Base-by-base conservation (phyloP, 306 rosid genomes). In the Betula pendula region DNA sequence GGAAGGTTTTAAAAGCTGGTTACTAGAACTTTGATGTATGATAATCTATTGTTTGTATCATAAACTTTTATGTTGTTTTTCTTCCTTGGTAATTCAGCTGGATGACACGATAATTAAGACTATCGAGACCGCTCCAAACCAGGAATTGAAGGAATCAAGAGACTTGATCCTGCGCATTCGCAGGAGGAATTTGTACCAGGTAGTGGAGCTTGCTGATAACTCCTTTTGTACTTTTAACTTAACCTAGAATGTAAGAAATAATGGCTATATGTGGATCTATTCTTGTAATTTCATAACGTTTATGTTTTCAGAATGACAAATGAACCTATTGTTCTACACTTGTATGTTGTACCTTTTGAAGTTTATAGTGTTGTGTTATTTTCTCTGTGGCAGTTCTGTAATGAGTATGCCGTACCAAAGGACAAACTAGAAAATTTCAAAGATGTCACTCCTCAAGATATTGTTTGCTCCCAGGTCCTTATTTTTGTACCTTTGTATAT, bases 371-470 rank as follows among this genome's bases (percentile, higher is more conserved):
- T 33, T 62, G 2, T 65, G 15, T 29, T 38, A 7, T 38, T 7
- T 65, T 38, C 27, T 38, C 27, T 38, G 16, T 38, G 70, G 80
- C 89, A 95, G 98, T 95, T 92, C 63, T 92, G 97, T 80, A 95
- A 92, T 35, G 96, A 92, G 78, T 95, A 95, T 89, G 86, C 97
- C n/a, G 96, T 95, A 66, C 98, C 97, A 19, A 95, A 86, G 87
- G 89, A 90, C 77, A 86, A 84, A 84, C 71, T 92, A 73, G 93
- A 90, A 47, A 75, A 90, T 74, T 92, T 90, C 80, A 92, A 88
- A 86, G 87, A 88, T 27, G 93, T 92, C 80, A 95, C 97, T 48
- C 90, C 97, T 15, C 91, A 89, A 85, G 98, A 95, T 81, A 95
- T 95, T 80, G 87, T 90, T 84, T 95, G 98, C 76, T 85, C 97